These are phyloP conservation scores for Aspergillus novoparasiticus DNA, from an alignment of 2,329 filamentous ascomycete species.

Conservation along the genomic window DNA sequence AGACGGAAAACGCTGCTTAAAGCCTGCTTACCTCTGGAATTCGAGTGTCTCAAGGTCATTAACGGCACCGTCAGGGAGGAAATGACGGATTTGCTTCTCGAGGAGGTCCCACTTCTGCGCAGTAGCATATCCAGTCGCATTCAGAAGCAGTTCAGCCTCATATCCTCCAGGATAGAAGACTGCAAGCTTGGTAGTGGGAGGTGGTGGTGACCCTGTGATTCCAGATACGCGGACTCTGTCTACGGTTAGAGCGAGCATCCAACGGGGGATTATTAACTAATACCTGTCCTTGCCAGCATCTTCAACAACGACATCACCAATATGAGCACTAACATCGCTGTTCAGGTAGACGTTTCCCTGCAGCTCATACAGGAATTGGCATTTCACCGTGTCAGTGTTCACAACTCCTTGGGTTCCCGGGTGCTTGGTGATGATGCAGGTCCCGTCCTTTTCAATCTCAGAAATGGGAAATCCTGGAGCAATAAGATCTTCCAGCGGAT, in stretches of 20 bases:
- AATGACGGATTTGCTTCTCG: constrained; percentile 51
- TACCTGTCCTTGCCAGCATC: constrained; percentile 38
- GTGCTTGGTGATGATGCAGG: constrained; percentile 54
- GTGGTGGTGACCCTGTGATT: constrained; percentile 47
- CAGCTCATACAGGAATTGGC: constrained; percentile 55
- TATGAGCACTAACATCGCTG: constrained; percentile 48
- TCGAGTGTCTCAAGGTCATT: constrained; percentile 54
- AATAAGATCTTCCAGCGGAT: constrained; percentile 44
- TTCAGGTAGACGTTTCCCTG: constrained; percentile 54
- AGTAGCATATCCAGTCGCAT: constrained; percentile 53
- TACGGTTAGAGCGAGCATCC: neutral
- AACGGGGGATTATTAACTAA: neutral
- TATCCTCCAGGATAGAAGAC: constrained; percentile 54
- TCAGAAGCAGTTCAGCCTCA: constrained; percentile 49
- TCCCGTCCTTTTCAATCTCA: constrained; percentile 51
- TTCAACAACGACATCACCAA: constrained; percentile 40
- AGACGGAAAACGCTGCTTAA: neutral
- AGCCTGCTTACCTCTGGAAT: constrained; percentile 47
- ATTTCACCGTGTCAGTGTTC: constrained; percentile 44
- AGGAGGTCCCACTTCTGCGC: constrained; percentile 53
- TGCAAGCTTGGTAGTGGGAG: constrained; percentile 56
- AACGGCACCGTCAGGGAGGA: constrained; percentile 43
- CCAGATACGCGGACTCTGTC: constrained; percentile 45
- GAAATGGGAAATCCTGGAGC: constrained; percentile 54
- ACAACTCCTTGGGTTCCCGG: constrained; percentile 48